A percentile compares a stretch with the other conserved stretches of the same genome.
Conservation (phyloP, 345 rosid genomes). For the Lepidium africanum region DNA sequence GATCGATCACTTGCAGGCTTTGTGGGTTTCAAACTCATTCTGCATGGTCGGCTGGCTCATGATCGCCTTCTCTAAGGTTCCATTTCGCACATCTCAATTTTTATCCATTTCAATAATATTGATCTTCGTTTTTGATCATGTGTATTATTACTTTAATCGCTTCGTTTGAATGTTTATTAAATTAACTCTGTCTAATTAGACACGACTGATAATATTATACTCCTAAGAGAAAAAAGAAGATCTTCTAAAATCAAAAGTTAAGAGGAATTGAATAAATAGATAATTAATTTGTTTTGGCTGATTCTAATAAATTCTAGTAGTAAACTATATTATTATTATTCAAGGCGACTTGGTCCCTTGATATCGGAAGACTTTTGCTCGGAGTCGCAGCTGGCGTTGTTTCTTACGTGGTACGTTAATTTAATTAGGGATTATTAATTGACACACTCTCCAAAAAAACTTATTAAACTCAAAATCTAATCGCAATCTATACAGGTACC, state of each 20-base stretch:
- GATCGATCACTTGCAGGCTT: constrained; percentile 18
- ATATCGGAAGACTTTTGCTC: constrained; percentile 56
- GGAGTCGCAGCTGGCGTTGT: constrained; percentile 76
- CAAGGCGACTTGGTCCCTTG: constrained; percentile 55
- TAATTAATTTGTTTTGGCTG: background rate
- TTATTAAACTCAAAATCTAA: background rate
- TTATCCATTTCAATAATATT: background rate
- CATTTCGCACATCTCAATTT: background rate
- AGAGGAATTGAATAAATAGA: background rate
- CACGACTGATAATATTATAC: background rate
- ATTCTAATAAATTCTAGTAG: background rate
- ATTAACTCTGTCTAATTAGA: background rate
- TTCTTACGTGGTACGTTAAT: constrained; percentile 65
- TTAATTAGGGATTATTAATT: background rate
- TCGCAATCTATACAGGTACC: constrained; percentile 42
- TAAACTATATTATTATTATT: background rate
- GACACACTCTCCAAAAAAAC: background rate
- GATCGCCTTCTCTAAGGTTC: constrained; percentile 44
- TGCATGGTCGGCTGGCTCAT: constrained; percentile 44
- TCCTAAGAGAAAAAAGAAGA: background rate
- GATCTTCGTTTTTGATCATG: background rate
- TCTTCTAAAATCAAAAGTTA: background rate
- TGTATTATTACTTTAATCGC: background rate
- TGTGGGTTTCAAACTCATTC: constrained; percentile 35
- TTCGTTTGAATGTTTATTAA: background rate